Conservation (phyloP, 768 basidiomycete species). For the Tricholoma hemisulphureum region DNA sequence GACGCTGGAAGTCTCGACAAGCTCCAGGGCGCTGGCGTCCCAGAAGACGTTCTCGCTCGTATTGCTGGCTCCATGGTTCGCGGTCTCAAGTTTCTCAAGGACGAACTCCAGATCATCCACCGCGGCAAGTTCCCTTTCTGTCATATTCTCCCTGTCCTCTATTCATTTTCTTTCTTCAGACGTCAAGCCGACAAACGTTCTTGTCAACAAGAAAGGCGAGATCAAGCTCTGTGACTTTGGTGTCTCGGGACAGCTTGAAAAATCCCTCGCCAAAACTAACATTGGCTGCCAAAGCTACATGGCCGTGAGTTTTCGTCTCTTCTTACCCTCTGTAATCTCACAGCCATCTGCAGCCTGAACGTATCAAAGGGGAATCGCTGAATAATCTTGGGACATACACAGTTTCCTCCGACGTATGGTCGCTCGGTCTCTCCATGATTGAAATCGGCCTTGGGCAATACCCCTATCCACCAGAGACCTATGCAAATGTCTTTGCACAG, state of each 20-base stretch:
- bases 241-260: constrained; percentile 97
- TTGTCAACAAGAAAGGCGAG: constrained; percentile 84
- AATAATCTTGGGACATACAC: constrained; percentile 88
- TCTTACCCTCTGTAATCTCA: constrained; percentile 3
- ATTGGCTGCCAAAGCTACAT: constrained; percentile 99
- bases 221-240: constrained; percentile 98
- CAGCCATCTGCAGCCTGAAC: constrained; percentile 67
- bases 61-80: constrained; percentile 82
- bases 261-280: constrained; percentile 94
- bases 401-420: constrained; percentile 97
- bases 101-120: constrained; percentile 80
- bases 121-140: constrained; percentile 36
- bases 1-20: constrained; percentile 96
- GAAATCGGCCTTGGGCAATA: constrained; percentile 90
- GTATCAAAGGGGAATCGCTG: constrained; percentile 92
- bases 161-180: constrained; percentile 41
- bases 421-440: constrained; percentile 89
- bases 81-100: constrained; percentile 94
- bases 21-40: constrained; percentile 57
- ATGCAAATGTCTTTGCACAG: constrained; percentile 95
- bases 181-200: constrained; percentile 92
- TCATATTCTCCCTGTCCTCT: too few relatives aligned
- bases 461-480: constrained; percentile 97
- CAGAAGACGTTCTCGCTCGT: constrained; percentile 79
- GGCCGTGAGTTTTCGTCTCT: constrained; percentile 63